phyloP scores from a whole-genome alignment of 2,329 filamentous ascomycete species.

The Orbilia oligospora region DNA sequence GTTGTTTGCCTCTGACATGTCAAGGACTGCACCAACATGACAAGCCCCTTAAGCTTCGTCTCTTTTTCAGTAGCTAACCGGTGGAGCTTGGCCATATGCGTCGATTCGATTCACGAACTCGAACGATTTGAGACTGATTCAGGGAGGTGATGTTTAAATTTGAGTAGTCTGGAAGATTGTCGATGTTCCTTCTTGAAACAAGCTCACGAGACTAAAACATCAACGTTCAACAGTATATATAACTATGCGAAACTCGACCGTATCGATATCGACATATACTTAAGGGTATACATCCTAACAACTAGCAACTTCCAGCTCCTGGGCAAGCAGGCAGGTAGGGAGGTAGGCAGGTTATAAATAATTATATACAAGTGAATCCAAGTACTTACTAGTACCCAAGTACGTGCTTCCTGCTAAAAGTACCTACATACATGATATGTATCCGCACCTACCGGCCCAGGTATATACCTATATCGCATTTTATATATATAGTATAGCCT shows the following conservation, averaged over 20 bases:
- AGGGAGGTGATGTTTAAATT: not conserved
- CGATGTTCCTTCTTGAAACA: not conserved
- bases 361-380: too few species aligned
- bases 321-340: too few species aligned
- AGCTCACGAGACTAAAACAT: not conserved
- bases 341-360: too few species aligned
- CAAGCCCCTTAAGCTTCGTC: slow-evolving; percentile 13
- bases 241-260: too few species aligned
- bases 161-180: not conserved
- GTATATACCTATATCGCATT: not conserved
- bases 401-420: too few species aligned
- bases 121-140: not conserved
- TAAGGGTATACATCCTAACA: too few species aligned
- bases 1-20: slow-evolving; percentile 28
- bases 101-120: not conserved
- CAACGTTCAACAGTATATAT: too few species aligned
- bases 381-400: too few species aligned
- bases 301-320: too few species aligned
- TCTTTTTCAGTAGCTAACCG: not conserved
- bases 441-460: too few species aligned
- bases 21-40: slow-evolving; percentile 26
- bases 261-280: too few species aligned
- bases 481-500: slow-evolving; percentile 7
- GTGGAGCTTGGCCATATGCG: not conserved
- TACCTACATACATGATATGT: too few species aligned